Conservation (phyloP, 106 monocot genomes). For the Agapanthus africanus region DNA sequence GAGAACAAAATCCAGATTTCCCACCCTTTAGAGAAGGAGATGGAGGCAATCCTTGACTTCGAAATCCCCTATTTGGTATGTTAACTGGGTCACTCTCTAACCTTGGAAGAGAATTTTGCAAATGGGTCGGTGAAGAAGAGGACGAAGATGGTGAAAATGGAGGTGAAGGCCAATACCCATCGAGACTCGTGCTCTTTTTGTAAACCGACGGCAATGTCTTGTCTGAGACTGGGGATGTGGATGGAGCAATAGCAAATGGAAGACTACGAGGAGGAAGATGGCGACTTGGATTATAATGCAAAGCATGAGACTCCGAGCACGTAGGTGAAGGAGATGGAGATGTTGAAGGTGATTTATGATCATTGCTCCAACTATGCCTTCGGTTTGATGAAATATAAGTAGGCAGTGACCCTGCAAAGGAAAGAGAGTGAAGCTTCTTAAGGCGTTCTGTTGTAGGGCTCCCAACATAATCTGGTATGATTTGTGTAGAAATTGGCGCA, state of each 20-base stretch:
- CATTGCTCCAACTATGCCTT: constrained; percentile 77
- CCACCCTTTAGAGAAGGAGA: constrained; percentile 24
- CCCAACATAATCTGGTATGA: constrained; percentile 88
- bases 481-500: constrained; percentile 34
- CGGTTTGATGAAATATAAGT: constrained; percentile 29
- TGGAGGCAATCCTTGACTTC: constrained; percentile 16
- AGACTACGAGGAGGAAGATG: constrained; percentile 12
- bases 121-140: constrained; percentile 35
- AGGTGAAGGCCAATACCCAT: constrained; percentile 46
- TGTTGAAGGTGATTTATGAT: constrained; percentile 13
- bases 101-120: constrained; percentile 29
- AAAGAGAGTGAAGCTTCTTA: constrained; percentile 55
- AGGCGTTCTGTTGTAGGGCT: constrained; percentile 75
- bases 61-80: constrained; percentile 31
- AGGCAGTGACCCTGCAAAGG: constrained; percentile 25
- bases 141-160: constrained; percentile 41
- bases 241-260: too few relatives aligned
- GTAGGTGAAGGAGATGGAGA: constrained; percentile 24
- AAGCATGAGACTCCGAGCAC: background rate
- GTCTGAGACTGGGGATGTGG: background rate
- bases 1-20: too few relatives aligned
- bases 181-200: constrained; percentile 28
- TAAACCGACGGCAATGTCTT: constrained; percentile 8
- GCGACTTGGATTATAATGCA: background rate
- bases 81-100: constrained; percentile 57